A percentile compares a stretch with the other conserved stretches of the same genome.
Conservation (phyloP, 1,139 yeast genomes). For the Nakaseomyces glabratus region DNA sequence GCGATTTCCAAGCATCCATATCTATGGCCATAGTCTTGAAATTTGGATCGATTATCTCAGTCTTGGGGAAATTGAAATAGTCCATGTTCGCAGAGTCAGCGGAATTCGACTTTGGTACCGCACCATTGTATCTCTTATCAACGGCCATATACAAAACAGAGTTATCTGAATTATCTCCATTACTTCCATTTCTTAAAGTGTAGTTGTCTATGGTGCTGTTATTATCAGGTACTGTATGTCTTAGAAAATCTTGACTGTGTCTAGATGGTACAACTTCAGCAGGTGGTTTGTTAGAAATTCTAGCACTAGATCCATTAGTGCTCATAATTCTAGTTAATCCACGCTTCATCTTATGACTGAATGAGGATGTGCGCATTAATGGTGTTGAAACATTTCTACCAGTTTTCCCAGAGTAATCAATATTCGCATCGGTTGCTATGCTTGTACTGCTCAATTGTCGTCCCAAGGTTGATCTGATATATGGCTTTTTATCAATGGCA, state of each 20-base stretch:
- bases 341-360: conserved; percentile 17
- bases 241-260: background rate
- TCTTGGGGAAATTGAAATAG: conserved; percentile 3
- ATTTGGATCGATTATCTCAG: background rate
- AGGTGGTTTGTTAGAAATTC: background rate
- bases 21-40: conserved; percentile 1
- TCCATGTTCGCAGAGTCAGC: background rate
- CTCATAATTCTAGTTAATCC: conserved; percentile 26
- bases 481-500: conserved; percentile 5
- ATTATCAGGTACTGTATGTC: background rate
- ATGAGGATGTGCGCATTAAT: conserved; percentile 8
- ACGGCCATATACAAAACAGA: conserved; percentile 3
- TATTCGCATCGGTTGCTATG: background rate
- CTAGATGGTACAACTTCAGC: background rate
- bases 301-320: conserved; percentile 9
- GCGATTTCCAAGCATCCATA: conserved; percentile 3
- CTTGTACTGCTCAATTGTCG: conserved; percentile 7
- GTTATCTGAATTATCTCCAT: conserved; percentile 1
- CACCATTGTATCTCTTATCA: background rate
- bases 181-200: conserved; percentile 1
- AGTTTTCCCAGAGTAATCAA: background rate
- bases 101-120: background rate
- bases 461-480: conserved; percentile 4
- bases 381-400: conserved; percentile 3
- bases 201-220: background rate